Evolutionary conservation across 2,329 filamentous ascomycete genomes (phyloP).

Genomic region (Cercospora nicotianae): DNA sequence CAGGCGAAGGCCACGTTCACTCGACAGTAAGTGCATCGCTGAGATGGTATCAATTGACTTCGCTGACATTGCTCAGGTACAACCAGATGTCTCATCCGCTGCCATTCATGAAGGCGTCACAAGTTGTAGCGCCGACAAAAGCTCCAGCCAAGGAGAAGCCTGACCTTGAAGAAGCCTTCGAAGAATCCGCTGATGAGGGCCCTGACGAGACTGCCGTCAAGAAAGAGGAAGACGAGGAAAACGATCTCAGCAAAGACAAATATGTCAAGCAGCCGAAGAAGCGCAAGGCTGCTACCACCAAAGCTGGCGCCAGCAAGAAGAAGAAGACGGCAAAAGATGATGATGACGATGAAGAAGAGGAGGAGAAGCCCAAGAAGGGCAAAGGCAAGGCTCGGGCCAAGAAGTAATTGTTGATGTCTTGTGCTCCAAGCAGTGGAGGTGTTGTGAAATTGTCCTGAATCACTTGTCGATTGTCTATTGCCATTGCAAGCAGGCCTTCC

Average conservation of each 20-base stretch:
- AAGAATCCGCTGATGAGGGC: conserved; percentile 76
- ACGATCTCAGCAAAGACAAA: conserved; percentile 92
- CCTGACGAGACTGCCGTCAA: conserved; percentile 46
- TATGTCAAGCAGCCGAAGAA: conserved; percentile 91
- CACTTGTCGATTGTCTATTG: background rate
- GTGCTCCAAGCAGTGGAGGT: background rate
- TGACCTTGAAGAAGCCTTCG: conserved; percentile 93
- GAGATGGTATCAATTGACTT: background rate
- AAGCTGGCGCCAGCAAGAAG: conserved; percentile 49
- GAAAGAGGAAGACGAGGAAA: conserved; percentile 59
- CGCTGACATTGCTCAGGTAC: conserved; percentile 58
- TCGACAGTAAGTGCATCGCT: conserved; percentile 65
- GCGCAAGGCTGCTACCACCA: conserved; percentile 55
- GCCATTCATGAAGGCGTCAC: conserved; percentile 93
- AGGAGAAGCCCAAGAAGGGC: conserved; percentile 45
- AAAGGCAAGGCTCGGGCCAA: conserved; percentile 40
- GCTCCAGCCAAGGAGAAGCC: conserved; percentile 72
- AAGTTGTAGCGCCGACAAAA: conserved; percentile 70
- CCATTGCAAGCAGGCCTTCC: background rate
- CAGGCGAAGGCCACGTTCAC: conserved; percentile 91
- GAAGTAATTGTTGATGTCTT: conserved; percentile 19
- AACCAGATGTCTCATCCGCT: conserved; percentile 84
- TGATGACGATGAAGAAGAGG: conserved; percentile 41
- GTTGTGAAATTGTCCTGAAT: background rate
- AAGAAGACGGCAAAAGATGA: conserved; percentile 71